These are phyloP conservation scores for Borovskyia barvae DNA, from an alignment of 208 protist genomes.

Conservation along the genomic window DNA sequence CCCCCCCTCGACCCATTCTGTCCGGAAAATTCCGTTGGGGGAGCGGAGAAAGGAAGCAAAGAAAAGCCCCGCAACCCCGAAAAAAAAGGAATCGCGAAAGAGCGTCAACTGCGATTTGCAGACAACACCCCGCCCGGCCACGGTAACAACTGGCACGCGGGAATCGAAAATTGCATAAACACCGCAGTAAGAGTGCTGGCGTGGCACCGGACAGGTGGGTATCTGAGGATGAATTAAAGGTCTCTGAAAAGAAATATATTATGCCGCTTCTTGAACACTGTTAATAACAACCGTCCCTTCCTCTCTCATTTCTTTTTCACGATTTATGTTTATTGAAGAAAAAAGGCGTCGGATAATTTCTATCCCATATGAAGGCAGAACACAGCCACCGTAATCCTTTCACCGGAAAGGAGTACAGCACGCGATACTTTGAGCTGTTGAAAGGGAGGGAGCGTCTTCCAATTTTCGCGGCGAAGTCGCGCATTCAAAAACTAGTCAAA, in stretches of 20 bases:
- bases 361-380: background rate
- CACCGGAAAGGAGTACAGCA: constrained; percentile 52
- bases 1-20: too few species aligned
- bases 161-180: too few species aligned
- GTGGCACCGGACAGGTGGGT: background rate
- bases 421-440: constrained; percentile 50
- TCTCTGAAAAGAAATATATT: background rate
- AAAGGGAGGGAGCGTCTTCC: constrained; percentile 59
- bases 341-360: background rate
- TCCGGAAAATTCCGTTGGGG: too few species aligned
- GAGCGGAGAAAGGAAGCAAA: too few species aligned
- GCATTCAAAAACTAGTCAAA: constrained; percentile 88
- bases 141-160: too few species aligned
- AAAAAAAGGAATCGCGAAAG: too few species aligned
- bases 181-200: background rate
- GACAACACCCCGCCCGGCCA: too few species aligned
- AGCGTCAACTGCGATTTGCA: too few species aligned
- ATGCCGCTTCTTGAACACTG: background rate
- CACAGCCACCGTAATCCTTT: constrained; percentile 36
- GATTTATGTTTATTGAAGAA: background rate
- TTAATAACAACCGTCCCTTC: background rate
- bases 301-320: background rate
- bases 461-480: constrained; percentile 70
- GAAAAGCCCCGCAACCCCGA: too few species aligned
- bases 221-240: background rate